Conservation (phyloP, 495 filamentous ascomycete genomes). For the Daldinia concentrica region DNA sequence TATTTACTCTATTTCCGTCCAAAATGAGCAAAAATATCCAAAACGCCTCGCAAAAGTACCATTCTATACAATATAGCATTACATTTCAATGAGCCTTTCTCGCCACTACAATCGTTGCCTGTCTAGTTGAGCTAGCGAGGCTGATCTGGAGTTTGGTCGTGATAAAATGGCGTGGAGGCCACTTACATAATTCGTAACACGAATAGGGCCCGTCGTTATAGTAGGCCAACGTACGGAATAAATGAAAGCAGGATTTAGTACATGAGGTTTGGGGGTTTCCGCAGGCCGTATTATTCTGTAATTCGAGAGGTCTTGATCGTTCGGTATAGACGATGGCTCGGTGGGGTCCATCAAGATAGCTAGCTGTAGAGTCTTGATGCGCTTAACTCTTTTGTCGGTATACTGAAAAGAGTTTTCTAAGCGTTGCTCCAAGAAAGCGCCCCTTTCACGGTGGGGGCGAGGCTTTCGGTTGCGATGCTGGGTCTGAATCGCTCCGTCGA, state of each 20-base stretch:
- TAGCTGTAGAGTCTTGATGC: neutral
- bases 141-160: neutral
- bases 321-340: neutral
- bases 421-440: neutral
- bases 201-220: neutral
- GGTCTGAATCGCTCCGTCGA: neutral
- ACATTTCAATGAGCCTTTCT: neutral
- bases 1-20: neutral
- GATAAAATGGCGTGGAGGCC: no score
- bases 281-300: neutral
- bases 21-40: neutral
- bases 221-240: neutral
- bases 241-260: neutral
- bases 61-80: neutral
- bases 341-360: neutral
- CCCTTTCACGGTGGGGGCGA: slow-evolving; percentile 3
- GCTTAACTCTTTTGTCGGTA: neutral
- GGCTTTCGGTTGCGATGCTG: neutral
- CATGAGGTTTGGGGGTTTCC: neutral
- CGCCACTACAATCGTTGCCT: neutral
- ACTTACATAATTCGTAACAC: neutral
- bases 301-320: neutral
- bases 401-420: neutral
- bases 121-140: neutral
- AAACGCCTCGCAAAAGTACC: neutral